Conservation (phyloP, 1,139 yeast species). For the Citeromyces hawaiiensis region DNA sequence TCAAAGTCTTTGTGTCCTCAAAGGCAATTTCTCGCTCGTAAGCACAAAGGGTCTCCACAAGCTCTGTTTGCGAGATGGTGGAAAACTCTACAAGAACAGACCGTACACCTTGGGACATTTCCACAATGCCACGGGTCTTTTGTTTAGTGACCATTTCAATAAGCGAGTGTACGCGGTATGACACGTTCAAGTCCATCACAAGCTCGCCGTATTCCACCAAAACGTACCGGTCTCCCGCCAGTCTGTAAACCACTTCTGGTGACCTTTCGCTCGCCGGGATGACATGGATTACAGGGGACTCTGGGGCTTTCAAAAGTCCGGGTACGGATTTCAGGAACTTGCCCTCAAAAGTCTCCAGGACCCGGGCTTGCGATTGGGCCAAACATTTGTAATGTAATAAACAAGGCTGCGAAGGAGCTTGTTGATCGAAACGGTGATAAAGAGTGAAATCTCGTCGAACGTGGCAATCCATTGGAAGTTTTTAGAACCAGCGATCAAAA, state of each 20-base stretch:
- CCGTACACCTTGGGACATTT: conserved; percentile 95
- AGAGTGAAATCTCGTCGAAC: no score
- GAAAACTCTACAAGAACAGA: conserved; percentile 83
- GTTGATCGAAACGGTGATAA: no score
- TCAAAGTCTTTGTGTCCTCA: conserved; percentile 80
- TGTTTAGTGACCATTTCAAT: conserved; percentile 57
- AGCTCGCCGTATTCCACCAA: conserved; percentile 89
- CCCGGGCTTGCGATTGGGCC: conserved; percentile 41
- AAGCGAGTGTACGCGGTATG: conserved; percentile 76
- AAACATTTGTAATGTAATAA: no score
- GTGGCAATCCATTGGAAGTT: no score
- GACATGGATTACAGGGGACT: conserved; percentile 48
- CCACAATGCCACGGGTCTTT: conserved; percentile 67
- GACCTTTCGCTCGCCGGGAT: conserved; percentile 30
- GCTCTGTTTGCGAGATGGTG: conserved; percentile 41
- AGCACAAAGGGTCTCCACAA: conserved; percentile 52
- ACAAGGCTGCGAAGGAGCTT: no score
- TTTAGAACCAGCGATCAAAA: no score
- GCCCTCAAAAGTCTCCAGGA: conserved; percentile 13
- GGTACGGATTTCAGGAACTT: conserved; percentile 19
- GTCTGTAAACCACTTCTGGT: conserved; percentile 77
- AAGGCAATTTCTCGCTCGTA: conserved; percentile 81
- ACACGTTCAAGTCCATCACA: conserved; percentile 67
- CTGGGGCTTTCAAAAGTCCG: conserved; percentile 26
- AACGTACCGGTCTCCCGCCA: conserved; percentile 92